Percentiles rank a stretch among this genome's conserved stretches.
Conservation (phyloP, 2,329 filamentous ascomycete species). For the Knufia fluminis region DNA sequence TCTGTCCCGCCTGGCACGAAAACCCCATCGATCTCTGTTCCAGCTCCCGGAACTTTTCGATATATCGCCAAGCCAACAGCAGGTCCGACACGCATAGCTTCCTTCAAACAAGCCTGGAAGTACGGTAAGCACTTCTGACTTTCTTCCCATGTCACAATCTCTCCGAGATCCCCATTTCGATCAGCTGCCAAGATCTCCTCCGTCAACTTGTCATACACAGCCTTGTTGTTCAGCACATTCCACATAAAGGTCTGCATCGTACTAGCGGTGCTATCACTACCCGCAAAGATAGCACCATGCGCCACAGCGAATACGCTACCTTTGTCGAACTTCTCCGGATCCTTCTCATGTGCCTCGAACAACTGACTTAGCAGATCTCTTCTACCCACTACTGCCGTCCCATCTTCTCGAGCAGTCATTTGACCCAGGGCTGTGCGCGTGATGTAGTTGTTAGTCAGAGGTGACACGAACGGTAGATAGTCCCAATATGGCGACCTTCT, state of each 20-base stretch:
- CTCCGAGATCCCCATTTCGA: constrained; percentile 25
- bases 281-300: constrained; percentile 43
- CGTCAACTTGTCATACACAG: constrained; percentile 33
- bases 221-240: constrained; percentile 38
- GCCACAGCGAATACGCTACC: constrained; percentile 50
- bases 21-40: constrained; percentile 31
- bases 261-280: constrained; percentile 52
- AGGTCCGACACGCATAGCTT: constrained; percentile 44
- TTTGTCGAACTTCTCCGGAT: constrained; percentile 39
- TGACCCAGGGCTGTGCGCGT: constrained; percentile 39
- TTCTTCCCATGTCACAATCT: constrained; percentile 6
- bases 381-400: constrained; percentile 33
- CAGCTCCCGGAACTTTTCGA: constrained; percentile 35
- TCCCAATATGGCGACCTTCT: constrained; percentile 43
- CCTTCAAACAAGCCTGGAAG: constrained; percentile 45
- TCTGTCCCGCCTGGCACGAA: constrained; percentile 35
- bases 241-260: constrained; percentile 51
- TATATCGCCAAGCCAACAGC: constrained; percentile 43
- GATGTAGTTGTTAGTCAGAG: constrained; percentile 38
- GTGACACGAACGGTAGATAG: constrained; percentile 36
- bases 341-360: constrained; percentile 45
- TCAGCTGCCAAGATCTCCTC: constrained; percentile 28
- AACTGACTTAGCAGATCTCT: constrained; percentile 45
- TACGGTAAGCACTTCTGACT: constrained; percentile 15
- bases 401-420: constrained; percentile 35